Evolutionary conservation across 2,329 filamentous ascomycete genomes (phyloP), one percentile per base, ranked within the genome.

Genomic region (Capronia epimyces): DNA sequence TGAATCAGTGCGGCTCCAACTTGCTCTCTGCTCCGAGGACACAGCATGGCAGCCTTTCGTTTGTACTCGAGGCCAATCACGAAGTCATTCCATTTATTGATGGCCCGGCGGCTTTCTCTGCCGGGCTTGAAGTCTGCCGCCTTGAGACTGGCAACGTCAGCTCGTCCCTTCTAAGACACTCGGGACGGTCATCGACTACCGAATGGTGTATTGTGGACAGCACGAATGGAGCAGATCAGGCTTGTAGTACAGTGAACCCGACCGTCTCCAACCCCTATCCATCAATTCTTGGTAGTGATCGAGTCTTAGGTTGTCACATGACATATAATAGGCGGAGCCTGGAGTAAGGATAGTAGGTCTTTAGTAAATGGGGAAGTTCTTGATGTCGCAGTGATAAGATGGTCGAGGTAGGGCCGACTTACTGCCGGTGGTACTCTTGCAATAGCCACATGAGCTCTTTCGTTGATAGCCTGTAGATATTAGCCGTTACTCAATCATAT

Each of bases 141-240:
- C 58, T 73, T 67, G 39, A 76, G 64, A 43, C 71, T 73, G 37
- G 8, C 22, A 24, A 52, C 43, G 31, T 60, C 18, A 54, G 48
- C 49, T 16, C 15, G 10, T 22, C 18, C 29, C 15, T 37, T 40
- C 34, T 29, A 41, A 48, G 25, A 27, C 37, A 34, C 16, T 31
- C 8, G 31, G 36, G 29, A 42, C 24, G 22, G n/a, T 34, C 8
- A n/a, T 27, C n/a, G 12, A 57, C 21, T 52, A 72, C 70, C 73
- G 70, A 56, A 76, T 66, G 10, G 73, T 75, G 58, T 76, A 97
- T 64, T 96, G 89, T 39, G 90, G 89, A 67, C 93, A 98, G 64
- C 93, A 98, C 55, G 89, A 87, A 50, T 82, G 76, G 52, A 78
- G 78, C 62, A 88, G 83, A 67, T 76, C 74, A 57, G 71, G 73